Evolutionary conservation across 768 basidiomycete genomes (phyloP).

Genomic region (Collybia sordida): DNA sequence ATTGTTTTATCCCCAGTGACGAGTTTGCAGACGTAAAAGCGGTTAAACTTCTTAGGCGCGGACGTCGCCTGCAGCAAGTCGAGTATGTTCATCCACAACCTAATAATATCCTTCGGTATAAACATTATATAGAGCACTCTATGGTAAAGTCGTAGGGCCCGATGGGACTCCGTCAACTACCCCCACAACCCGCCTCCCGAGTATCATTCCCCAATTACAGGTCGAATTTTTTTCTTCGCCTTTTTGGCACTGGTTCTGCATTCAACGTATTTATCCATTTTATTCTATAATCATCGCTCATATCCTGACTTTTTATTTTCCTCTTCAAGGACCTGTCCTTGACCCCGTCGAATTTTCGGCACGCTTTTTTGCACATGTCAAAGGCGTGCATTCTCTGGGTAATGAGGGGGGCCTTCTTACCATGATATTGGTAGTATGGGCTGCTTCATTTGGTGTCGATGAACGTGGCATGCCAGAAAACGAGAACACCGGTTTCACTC

Average conservation of each 20-base stretch:
- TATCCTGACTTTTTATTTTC: not conserved
- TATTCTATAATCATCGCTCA: not conserved
- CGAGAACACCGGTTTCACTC: conserved; percentile 18
- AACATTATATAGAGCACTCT: conserved; percentile 58
- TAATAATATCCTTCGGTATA: conserved; percentile 7
- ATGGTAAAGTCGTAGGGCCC: conserved; percentile 62
- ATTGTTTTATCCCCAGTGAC: conserved; percentile 52
- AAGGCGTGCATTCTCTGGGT: conserved; percentile 62
- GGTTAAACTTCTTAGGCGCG: conserved; percentile 79
- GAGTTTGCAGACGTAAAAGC: conserved; percentile 92
- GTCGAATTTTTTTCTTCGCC: conserved; percentile 80
- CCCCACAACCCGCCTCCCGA: conserved; percentile 41
- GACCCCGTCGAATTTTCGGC: conserved; percentile 77
- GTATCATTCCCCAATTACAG: conserved; percentile 69
- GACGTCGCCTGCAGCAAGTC: conserved; percentile 79
- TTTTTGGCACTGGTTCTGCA: conserved; percentile 82
- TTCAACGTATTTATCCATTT: conserved; percentile 62
- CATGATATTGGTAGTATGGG: conserved; percentile 86
- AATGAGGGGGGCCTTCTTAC: conserved; percentile 74
- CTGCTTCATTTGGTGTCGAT: conserved; percentile 84
- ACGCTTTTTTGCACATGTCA: conserved; percentile 66
- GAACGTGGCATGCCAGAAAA: conserved; percentile 62
- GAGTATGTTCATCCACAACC: conserved; percentile 51
- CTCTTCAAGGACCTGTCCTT: conserved; percentile 72
- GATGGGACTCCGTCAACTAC: conserved; percentile 33